Evolutionary conservation across 371 early-diverging fungal species (phyloP).

Genomic region (Mucor indicus): DNA sequence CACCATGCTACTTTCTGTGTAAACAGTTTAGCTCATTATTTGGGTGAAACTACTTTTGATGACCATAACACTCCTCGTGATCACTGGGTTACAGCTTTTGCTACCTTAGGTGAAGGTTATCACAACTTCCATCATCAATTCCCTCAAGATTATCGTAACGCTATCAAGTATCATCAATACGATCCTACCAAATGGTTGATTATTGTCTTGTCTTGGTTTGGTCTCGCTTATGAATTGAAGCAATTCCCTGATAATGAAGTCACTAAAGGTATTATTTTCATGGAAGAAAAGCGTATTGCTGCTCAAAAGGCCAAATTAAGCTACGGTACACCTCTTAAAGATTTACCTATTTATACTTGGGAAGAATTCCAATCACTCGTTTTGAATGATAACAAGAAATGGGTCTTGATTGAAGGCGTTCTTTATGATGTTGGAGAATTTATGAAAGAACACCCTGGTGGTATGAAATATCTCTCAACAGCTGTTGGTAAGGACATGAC

Average conservation of each 20-base stretch:
- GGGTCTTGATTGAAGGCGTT: conserved; percentile 85
- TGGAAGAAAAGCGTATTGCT: conserved; percentile 80
- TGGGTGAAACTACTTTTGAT: conserved; percentile 82
- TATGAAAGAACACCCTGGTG: conserved; percentile 91
- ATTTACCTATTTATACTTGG: conserved; percentile 74
- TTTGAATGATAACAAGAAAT: conserved; percentile 60
- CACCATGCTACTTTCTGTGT: conserved; percentile 96
- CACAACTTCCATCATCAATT: conserved; percentile 95
- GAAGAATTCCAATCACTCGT: conserved; percentile 71
- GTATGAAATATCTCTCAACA: conserved; percentile 71
- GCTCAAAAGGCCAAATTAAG: conserved; percentile 56
- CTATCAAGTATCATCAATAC: conserved; percentile 85
- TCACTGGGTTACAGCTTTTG: conserved; percentile 76
- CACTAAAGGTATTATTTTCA: conserved; percentile 76
- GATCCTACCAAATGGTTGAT: conserved; percentile 97
- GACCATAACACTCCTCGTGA: conserved; percentile 81
- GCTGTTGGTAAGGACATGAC: conserved; percentile 86
- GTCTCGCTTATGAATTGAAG: conserved; percentile 86
- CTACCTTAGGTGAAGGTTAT: conserved; percentile 84
- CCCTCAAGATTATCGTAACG: conserved; percentile 95
- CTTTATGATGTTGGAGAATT: conserved; percentile 90
- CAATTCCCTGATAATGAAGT: conserved; percentile 90
- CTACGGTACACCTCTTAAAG: conserved; percentile 72
- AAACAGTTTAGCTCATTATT: conserved; percentile 83
- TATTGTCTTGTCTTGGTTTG: conserved; percentile 57